phyloP scores from a whole-genome alignment of 2,329 filamentous ascomycete species.

The Fusarium sp. region DNA sequence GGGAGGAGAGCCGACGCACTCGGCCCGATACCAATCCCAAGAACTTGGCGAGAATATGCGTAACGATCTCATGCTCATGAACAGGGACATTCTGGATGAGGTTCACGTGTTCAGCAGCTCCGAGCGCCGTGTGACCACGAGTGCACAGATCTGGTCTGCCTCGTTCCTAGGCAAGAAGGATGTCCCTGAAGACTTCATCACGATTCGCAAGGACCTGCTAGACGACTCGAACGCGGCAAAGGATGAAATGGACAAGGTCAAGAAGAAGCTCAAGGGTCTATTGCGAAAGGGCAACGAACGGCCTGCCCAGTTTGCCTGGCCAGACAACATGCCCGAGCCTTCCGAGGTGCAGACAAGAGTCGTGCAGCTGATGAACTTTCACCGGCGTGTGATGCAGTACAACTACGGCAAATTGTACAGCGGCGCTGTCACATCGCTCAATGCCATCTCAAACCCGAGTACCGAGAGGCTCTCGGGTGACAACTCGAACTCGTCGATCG shows the following conservation, averaged over 20 bases:
- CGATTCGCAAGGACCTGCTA: slow-evolving; percentile 90
- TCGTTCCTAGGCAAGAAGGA: slow-evolving; percentile 91
- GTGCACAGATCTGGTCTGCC: slow-evolving; percentile 94
- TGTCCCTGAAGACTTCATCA: slow-evolving; percentile 86
- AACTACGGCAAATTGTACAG: slow-evolving; percentile 87
- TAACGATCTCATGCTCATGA: slow-evolving; percentile 92
- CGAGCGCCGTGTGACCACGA: slow-evolving; percentile 92
- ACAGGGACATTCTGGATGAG: slow-evolving; percentile 90
- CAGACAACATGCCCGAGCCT: slow-evolving; percentile 92
- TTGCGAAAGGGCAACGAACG: slow-evolving; percentile 92
- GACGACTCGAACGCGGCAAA: slow-evolving; percentile 99
- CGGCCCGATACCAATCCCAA: slow-evolving; percentile 93
- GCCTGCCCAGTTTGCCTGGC: slow-evolving; percentile 98
- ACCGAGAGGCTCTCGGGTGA: slow-evolving; percentile 59
- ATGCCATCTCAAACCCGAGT: slow-evolving; percentile 65
- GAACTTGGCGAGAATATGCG: slow-evolving; percentile 96
- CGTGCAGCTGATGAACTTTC: slow-evolving; percentile 97
- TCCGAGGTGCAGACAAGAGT: slow-evolving; percentile 92
- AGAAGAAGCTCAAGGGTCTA: slow-evolving; percentile 97
- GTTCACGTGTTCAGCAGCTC: slow-evolving; percentile 97
- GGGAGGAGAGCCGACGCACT: slow-evolving; percentile 98
- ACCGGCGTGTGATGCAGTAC: slow-evolving; percentile 92
- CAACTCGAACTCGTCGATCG: slow-evolving; percentile 56
- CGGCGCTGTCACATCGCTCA: slow-evolving; percentile 72
- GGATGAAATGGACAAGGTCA: slow-evolving; percentile 99